phyloP scores from a whole-genome alignment of 805 yeast genomes.

The Saccharomyces eubayanus region DNA sequence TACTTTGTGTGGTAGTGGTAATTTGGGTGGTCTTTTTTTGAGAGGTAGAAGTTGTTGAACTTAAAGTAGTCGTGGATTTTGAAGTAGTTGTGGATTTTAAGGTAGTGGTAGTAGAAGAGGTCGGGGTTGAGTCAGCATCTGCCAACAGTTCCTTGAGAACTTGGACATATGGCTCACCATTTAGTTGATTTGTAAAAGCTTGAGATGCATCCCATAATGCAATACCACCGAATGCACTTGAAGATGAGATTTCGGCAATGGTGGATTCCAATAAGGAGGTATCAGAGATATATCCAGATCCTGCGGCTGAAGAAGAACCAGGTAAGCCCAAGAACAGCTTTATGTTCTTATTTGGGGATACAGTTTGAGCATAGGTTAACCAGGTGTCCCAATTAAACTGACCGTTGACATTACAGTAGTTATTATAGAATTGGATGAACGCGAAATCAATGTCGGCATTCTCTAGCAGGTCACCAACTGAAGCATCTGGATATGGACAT shows the following conservation, averaged over 20 bases:
- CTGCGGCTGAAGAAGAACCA: constrained; percentile 50
- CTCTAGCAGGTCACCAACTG: constrained; percentile 48
- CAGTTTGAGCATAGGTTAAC: constrained; percentile 49
- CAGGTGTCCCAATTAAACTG: constrained; percentile 67
- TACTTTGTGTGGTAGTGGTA: constrained; percentile 2
- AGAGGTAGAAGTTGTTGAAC: constrained; percentile 8
- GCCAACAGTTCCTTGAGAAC: constrained; percentile 38
- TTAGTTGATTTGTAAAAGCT: constrained; percentile 42
- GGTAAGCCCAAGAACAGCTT: constrained; percentile 73
- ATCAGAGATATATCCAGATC: constrained; percentile 52
- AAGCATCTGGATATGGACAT: constrained; percentile 79
- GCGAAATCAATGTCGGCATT: constrained; percentile 67
- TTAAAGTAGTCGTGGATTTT: constrained; percentile 11
- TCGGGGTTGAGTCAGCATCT: constrained; percentile 4
- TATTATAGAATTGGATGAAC: constrained; percentile 85
- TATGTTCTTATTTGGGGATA: constrained; percentile 60
- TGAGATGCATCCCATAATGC: constrained; percentile 89
- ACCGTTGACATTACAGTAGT: constrained; percentile 52
- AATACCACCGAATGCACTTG: constrained; percentile 74
- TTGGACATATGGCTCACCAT: constrained; percentile 38
- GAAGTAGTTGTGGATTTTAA: constrained; percentile 13
- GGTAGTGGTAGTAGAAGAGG: constrained; percentile 6
- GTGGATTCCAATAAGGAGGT: constrained; percentile 33
- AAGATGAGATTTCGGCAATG: constrained; percentile 65
- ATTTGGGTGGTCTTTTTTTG: constrained; percentile 11